Evolutionary conservation across 2,329 filamentous ascomycete species (phyloP).

Genomic region (Aschersonia sp.): DNA sequence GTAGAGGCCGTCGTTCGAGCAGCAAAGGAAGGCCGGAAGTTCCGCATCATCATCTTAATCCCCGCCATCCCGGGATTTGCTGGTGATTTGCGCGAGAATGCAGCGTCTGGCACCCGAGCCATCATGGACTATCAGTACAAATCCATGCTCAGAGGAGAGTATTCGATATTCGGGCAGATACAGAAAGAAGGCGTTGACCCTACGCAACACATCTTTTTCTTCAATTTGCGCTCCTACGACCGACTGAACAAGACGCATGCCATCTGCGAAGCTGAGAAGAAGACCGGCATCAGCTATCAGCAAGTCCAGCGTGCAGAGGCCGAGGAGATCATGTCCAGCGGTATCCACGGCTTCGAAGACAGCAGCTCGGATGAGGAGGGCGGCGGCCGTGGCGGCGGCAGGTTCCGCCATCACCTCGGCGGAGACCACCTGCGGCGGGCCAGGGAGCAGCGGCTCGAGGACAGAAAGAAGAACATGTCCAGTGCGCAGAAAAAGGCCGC

Average conservation of each 20-base stretch:
- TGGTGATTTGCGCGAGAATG: constrained; percentile 71
- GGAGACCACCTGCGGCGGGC: constrained; percentile 12
- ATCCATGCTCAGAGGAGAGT: constrained; percentile 78
- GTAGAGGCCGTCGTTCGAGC: constrained; percentile 80
- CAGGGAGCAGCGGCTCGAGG: constrained; percentile 16
- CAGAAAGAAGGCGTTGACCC: constrained; percentile 61
- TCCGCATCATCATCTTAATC: constrained; percentile 79
- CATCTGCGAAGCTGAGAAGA: constrained; percentile 60
- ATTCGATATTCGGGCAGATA: constrained; percentile 79
- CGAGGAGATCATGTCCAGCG: constrained; percentile 70
- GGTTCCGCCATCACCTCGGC: constrained; percentile 1
- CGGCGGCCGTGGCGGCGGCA: neutral
- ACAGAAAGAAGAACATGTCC: constrained; percentile 25
- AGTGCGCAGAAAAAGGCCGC: constrained; percentile 18
- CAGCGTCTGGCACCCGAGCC: constrained; percentile 71
- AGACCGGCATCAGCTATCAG: constrained; percentile 71
- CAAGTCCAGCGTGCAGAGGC: constrained; percentile 79
- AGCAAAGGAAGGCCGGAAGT: constrained; percentile 70
- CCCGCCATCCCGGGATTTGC: constrained; percentile 90
- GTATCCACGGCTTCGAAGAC: constrained; percentile 46
- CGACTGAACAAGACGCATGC: constrained; percentile 70
- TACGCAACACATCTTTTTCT: constrained; percentile 71
- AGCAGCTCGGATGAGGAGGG: constrained; percentile 15
- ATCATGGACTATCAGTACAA: constrained; percentile 99
- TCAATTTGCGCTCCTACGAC: constrained; percentile 88